Evolutionary conservation across 2,329 filamentous ascomycete genomes (phyloP), one percentile per base, ranked within the genome.

Genomic region (Ophiosphaerella korrae): DNA sequence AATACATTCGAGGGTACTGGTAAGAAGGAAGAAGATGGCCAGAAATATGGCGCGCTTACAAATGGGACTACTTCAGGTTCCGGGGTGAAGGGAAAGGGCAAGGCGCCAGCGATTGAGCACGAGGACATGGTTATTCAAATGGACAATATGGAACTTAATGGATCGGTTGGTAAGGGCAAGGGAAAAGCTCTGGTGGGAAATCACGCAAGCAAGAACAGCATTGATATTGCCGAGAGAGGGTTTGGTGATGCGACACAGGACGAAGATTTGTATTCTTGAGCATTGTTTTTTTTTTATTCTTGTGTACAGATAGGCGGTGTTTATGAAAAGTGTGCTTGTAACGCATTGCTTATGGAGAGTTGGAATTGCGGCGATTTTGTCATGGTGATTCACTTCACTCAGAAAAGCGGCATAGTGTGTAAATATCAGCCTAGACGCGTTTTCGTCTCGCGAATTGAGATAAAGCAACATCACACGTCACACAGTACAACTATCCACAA

Each of bases 1-100:
- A 85, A 83, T 14, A 84, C 85, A 14, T 99, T 99, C 67, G 94
- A 99, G 68, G 88, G 88, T 8, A 75, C 72, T 5, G 76, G 77
- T 21, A 80, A 73, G 72, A 76, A 73, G 66, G 72, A 74, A 33
- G 55, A 63, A 5, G 67, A 79, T 42, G 75, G 78, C 54, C 76
- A 78, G 55, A 74, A 77, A 48, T 45, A 50, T n/a, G 26, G 9
- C 12, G 31, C 11, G 3, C 14, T 32, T 5, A 21, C 31, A 9
- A 45, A 41, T 26, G 21, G 46, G 9, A 40, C 42, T 16, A 26
- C 29, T 5, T 33, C 38, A 6, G 13, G 7, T 12, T 26, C 18
- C 13, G 53, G 39, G 13, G 38, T 53, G 0, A 68, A 68, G 39
- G 66, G 65, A 2, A 72, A 71, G 34, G 70, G 59, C 12, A 73